Base-by-base conservation (phyloP, 371 early-diverging fungal species). In the Funneliformis caledonium region DNA sequence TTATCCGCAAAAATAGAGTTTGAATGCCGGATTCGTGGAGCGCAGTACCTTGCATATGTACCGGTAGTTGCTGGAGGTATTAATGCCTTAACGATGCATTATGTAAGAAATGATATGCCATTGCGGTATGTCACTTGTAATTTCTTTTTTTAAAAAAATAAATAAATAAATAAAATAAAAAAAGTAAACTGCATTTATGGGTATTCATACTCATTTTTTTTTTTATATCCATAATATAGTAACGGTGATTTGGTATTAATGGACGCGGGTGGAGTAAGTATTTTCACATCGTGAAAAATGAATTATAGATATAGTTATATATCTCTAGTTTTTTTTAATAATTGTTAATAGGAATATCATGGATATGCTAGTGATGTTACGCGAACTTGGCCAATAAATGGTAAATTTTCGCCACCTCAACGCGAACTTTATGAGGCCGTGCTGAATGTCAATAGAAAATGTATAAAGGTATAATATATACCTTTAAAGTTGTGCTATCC, bases 11-110 rank as follows among this genome's bases (percentile, higher is more conserved):
- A 90, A 52, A 89, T 96, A 76, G 97, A 96, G 73, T 94, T 90
- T 83, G 90, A 94, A 48, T 90, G 90, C 61, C 87, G 93, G 70
- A 86, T 88, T 87, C 85, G 89, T 52, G 95, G 95, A 0, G 91
- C 94, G 0, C 90, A 88, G 59, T 91, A 91, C n/a, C 86, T 96
- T 47, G 96, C 97, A 7, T 99, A 98, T 86, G 97, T 99, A 8
- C 99, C 99, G 2, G 99, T 99, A 0, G 96, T 98, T 37, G 98
- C 97, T 3, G 91, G 94, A 16, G 98, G 98, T n/a, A 88, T 89
- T 42, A 96, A 97, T 82, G 97, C 97, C 8, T 85, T 96, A 79
- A 92, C 94, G 7, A 88, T 99, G 89, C 99, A 99, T 84, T 99
- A 98, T 86, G 97, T 97, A 37, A 88, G 91, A 76, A 99, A 99